Percentiles rank a stretch among this genome's conserved stretches.
phyloP scores from a whole-genome alignment of 2,329 filamentous ascomycete genomes.

The Pseudopithomyces chartarum region DNA sequence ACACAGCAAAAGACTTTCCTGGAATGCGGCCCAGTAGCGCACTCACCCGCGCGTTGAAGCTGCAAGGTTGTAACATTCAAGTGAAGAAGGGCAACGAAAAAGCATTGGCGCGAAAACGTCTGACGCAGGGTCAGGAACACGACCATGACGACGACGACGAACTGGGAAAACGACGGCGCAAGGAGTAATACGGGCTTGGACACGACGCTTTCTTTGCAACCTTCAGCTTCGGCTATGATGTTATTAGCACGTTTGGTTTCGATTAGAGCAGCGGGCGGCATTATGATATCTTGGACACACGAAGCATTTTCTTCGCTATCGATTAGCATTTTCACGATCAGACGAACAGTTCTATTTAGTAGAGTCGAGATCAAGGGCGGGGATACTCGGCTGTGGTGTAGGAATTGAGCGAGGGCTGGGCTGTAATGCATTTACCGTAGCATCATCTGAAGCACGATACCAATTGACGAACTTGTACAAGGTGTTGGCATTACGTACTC shows the following conservation, averaged over 20 bases:
- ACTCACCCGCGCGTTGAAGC: conserved; percentile 73
- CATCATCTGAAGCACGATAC: conserved; percentile 43
- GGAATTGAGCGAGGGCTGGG: conserved; percentile 16
- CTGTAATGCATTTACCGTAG: conserved; percentile 39
- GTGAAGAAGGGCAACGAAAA: conserved; percentile 85
- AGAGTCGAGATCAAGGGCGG: conserved; percentile 12
- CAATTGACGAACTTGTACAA: conserved; percentile 25
- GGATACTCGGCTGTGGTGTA: conserved; percentile 8
- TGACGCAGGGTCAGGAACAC: conserved; percentile 46
- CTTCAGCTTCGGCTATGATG: conserved; percentile 9
- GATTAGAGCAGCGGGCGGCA: conserved; percentile 30
- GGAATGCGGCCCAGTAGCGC: conserved; percentile 80
- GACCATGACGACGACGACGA: conserved; percentile 46
- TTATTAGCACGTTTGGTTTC: conserved; percentile 18
- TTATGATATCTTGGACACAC: conserved; percentile 35
- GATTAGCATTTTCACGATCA: conserved; percentile 42
- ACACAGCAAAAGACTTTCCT: conserved; percentile 83
- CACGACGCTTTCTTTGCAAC: background rate
- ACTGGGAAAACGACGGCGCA: conserved; percentile 41
- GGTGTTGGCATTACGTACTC: background rate
- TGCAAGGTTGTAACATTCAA: conserved; percentile 81
- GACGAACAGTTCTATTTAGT: conserved; percentile 28
- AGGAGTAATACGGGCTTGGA: conserved; percentile 29
- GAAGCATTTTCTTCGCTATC: conserved; percentile 40
- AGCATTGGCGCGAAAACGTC: conserved; percentile 49